Evolutionary conservation across 176 grass and related monocot species (phyloP), one percentile per base, ranked within the genome.

Genomic region (Bromus sterilis): DNA sequence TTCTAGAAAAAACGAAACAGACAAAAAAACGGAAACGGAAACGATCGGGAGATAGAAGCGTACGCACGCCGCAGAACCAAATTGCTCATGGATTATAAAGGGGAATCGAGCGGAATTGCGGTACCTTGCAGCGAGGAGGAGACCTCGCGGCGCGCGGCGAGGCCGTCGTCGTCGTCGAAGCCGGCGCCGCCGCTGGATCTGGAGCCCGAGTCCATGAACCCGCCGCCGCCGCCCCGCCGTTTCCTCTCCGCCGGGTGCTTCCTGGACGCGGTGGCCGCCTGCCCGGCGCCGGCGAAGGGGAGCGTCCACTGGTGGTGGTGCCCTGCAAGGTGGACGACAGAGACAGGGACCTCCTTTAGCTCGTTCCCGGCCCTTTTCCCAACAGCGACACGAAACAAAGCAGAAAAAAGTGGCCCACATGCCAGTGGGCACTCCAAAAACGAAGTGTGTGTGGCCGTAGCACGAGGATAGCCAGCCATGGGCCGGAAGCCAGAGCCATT

Each of bases 111-210:
- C 35, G 31, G 80, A 79, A 89, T 51, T 80, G 66, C 26, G 28
- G 36, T 66, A 98, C 95, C 95, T 95, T 93, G 83, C 14, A 90
- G 92, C 64, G 88, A 95, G 23, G 92, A 97, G 74, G 92, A 95
- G 71, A 84, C 95, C 84, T 98, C 93, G 41, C 93, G 86, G 79
- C 84, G 89, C 76, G 82, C 84, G 74, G 80, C 71, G 77, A 98
- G 86, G 44, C 86, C 92, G 42, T 86, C 90, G 24, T 89, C 95
- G 53, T 98, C 93, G 53, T 98, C 95, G 60, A 93, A 98, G 49
- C 95, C 95, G 58, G 75, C 85, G 73, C 72, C 92, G 64, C 82
- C 87, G 83, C 93, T 91, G 82, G 95, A 98, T 89, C 88, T 93
- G 78, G 95, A 98, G 39, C 83, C 84, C 0, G 92, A 80, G 10